Evolutionary conservation across 495 filamentous ascomycete genomes (phyloP).

Genomic region (Penicilliopsis zonata): DNA sequence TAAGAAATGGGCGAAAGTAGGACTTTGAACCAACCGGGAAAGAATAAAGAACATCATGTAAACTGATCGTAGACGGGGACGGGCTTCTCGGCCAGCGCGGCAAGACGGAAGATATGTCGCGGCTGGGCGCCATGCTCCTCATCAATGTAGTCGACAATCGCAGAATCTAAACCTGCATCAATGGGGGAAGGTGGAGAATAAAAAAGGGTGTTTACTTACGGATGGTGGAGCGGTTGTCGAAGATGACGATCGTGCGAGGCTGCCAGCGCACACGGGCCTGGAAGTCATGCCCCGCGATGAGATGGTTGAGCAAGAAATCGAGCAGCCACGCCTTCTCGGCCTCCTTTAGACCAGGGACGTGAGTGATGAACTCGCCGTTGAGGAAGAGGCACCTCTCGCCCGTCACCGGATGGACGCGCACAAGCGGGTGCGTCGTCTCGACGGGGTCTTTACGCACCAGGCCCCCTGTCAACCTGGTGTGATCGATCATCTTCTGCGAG

Average conservation of each 20-base stretch:
- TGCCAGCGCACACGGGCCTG: slow-evolving; percentile 82
- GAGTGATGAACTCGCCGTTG: slow-evolving; percentile 71
- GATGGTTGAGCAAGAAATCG: slow-evolving; percentile 84
- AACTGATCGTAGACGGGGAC: slow-evolving; percentile 36
- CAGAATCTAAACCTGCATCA: slow-evolving; percentile 26
- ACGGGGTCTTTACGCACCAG: slow-evolving; percentile 60
- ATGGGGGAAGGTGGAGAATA: slow-evolving; percentile 2
- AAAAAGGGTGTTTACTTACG: slow-evolving; percentile 27
- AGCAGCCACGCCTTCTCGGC: slow-evolving; percentile 46
- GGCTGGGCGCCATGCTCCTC: slow-evolving; percentile 31
- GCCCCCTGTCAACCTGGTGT: slow-evolving; percentile 46
- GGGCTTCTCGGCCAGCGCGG: slow-evolving; percentile 38
- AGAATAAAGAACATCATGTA: too few relatives aligned
- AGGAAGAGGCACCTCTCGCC: slow-evolving; percentile 72
- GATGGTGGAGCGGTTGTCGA: slow-evolving; percentile 55
- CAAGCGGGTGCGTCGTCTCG: slow-evolving; percentile 57
- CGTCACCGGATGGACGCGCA: slow-evolving; percentile 64
- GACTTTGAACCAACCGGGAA: too few relatives aligned
- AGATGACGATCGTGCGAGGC: slow-evolving; percentile 72
- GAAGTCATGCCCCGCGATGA: slow-evolving; percentile 72
- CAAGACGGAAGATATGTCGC: slow-evolving; percentile 42
- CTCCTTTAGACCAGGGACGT: slow-evolving; percentile 61
- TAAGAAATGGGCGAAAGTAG: too few relatives aligned
- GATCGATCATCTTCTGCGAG: slow-evolving; percentile 61
- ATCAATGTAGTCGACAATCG: slow-evolving; percentile 41